Evolutionary conservation across 352 stramenopile species (phyloP).

Genomic region (Phytopythium oedochilum): DNA sequence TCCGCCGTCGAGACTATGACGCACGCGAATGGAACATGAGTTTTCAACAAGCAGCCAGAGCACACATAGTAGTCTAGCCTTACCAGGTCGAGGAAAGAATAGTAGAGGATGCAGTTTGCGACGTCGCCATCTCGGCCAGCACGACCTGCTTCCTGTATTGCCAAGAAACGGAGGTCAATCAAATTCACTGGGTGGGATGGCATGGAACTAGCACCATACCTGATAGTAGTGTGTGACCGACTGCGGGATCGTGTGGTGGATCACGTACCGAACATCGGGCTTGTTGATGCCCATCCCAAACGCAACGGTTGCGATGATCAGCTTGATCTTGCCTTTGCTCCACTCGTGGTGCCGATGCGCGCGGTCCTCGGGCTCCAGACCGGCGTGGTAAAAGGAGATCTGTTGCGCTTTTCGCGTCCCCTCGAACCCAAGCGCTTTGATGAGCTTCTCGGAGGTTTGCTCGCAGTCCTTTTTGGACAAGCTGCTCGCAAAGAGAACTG

Average conservation of each 20-base stretch:
- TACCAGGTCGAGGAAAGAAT: conserved; percentile 80
- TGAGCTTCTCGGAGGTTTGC: conserved; percentile 73
- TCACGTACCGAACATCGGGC: conserved; percentile 85
- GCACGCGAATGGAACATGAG: neutral
- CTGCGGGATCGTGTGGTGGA: conserved; percentile 86
- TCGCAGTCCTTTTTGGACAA: conserved; percentile 88
- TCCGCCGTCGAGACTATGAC: conserved; percentile 49
- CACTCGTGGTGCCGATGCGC: conserved; percentile 77
- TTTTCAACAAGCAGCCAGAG: no score
- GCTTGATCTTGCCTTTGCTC: conserved; percentile 89
- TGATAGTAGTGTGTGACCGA: conserved; percentile 90
- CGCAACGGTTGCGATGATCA: conserved; percentile 84
- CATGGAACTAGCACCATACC: conserved; percentile 17
- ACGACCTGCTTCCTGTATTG: conserved; percentile 66
- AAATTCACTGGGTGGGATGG: neutral
- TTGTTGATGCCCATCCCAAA: conserved; percentile 92
- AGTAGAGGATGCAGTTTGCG: conserved; percentile 84
- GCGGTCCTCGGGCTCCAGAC: conserved; percentile 71
- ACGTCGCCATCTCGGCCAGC: conserved; percentile 80
- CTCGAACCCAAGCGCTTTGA: conserved; percentile 74
- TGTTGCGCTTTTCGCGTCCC: conserved; percentile 55
- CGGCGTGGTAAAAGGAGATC: conserved; percentile 85
- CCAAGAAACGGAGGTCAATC: neutral
- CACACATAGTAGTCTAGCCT: no score
- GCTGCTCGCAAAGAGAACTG: conserved; percentile 19